These are phyloP conservation scores for Sarocladium oryzae DNA, from an alignment of 2,329 filamentous ascomycete genomes.

Conservation along the genomic window DNA sequence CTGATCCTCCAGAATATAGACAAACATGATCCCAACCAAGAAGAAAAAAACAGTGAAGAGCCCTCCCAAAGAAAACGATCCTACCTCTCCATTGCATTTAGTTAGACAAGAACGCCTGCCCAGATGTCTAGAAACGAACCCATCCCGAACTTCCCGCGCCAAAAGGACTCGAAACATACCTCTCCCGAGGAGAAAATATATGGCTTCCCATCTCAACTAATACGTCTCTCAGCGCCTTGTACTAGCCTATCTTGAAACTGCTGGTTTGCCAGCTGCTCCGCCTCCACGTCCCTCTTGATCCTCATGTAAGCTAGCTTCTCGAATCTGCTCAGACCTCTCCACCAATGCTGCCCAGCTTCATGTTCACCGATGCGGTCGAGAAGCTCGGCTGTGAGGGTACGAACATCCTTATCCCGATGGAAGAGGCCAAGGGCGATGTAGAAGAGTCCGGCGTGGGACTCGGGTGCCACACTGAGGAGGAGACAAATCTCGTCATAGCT, in stretches of 20 bases:
- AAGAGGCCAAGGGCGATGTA: constrained; percentile 88
- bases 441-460: constrained; percentile 82
- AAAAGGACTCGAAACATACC: background rate
- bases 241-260: constrained; percentile 20
- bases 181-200: background rate
- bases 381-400: constrained; percentile 69
- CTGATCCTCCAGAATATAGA: too few species aligned
- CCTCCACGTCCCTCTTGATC: constrained; percentile 60
- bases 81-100: background rate
- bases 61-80: background rate
- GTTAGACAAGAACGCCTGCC: background rate
- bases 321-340: constrained; percentile 78
- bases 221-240: constrained; percentile 41
- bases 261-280: constrained; percentile 40
- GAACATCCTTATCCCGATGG: constrained; percentile 76
- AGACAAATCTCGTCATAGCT: constrained; percentile 83
- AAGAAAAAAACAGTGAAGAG: background rate
- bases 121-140: background rate
- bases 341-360: constrained; percentile 90
- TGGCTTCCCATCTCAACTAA: constrained; percentile 33
- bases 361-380: constrained; percentile 78
- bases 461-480: constrained; percentile 73
- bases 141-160: background rate
- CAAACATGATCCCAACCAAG: background rate
- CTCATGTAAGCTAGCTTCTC: constrained; percentile 80